Percentiles rank a stretch among this genome's conserved stretches.
phyloP scores from a whole-genome alignment of 2,329 filamentous ascomycete species.

The Ceratocystis cacaofunesta region DNA sequence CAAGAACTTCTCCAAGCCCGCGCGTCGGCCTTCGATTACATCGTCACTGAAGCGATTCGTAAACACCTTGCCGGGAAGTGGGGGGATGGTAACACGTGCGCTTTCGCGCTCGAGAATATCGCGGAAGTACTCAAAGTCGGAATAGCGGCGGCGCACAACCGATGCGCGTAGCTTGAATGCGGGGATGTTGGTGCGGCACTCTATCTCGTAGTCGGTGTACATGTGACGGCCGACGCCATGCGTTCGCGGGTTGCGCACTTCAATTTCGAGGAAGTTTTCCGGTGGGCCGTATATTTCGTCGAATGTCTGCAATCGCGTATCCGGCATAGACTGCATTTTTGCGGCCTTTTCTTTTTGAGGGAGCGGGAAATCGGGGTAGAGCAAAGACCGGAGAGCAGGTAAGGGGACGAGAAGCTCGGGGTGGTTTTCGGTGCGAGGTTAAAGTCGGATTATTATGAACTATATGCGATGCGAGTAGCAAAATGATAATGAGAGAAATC shows the following conservation, averaged over 20 bases:
- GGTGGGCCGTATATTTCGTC: constrained; percentile 98
- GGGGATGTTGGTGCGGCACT: constrained; percentile 95
- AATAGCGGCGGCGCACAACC: constrained; percentile 83
- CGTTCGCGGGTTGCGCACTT: constrained; percentile 86
- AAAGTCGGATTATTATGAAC: not conserved
- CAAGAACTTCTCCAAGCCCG: constrained; percentile 85
- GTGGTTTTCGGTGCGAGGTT: too few species aligned
- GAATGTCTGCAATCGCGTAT: constrained; percentile 80
- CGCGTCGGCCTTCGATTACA: constrained; percentile 86
- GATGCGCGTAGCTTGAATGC: constrained; percentile 91
- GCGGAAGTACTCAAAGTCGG: constrained; percentile 96
- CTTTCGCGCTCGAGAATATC: constrained; percentile 94
- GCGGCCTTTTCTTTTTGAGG: constrained; percentile 20
- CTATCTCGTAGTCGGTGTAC: constrained; percentile 98
- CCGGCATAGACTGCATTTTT: constrained; percentile 51
- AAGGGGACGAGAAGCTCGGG: not conserved
- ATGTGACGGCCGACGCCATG: constrained; percentile 88
- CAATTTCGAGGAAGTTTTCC: constrained; percentile 97
- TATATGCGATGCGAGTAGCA: not conserved
- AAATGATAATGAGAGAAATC: not conserved
- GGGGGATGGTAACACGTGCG: constrained; percentile 87
- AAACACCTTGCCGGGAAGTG: constrained; percentile 91
- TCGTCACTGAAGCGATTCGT: constrained; percentile 97
- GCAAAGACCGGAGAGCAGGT: not conserved
- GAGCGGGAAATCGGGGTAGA: constrained; percentile 14